A percentile compares a stretch with the other conserved stretches of the same genome.
Conservation (phyloP, 768 basidiomycete species). For the Termitomyces sp. region DNA sequence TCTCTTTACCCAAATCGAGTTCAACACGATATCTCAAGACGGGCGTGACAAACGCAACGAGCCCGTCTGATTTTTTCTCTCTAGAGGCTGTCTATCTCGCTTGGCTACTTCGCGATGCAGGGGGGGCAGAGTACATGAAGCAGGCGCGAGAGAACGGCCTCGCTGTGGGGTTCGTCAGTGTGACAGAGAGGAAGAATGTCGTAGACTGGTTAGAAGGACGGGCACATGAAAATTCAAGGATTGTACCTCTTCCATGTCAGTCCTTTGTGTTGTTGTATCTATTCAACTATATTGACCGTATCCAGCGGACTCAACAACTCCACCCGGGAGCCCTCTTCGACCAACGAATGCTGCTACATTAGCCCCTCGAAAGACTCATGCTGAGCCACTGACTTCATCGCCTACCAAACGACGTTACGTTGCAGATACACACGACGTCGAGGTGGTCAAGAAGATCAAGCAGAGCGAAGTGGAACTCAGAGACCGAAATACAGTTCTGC, state of each 20-base stretch:
- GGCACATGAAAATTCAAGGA: slow-evolving; percentile 43
- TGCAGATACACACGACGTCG: slow-evolving; percentile 72
- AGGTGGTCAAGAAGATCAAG: slow-evolving; percentile 83
- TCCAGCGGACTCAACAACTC: slow-evolving; percentile 42
- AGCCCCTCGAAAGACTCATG: slow-evolving; percentile 25
- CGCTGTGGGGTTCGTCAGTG: slow-evolving; percentile 72
- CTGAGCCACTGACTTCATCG: slow-evolving; percentile 35
- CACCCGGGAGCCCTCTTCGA: slow-evolving; percentile 44
- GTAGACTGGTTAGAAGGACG: slow-evolving; percentile 82
- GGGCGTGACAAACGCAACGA: slow-evolving; percentile 37
- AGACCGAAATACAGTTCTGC: slow-evolving; percentile 79
- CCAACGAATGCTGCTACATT: slow-evolving; percentile 20
- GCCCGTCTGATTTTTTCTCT: slow-evolving; percentile 67
- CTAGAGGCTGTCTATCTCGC: slow-evolving; percentile 83
- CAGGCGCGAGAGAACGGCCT: slow-evolving; percentile 75
- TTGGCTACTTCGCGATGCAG: slow-evolving; percentile 71
- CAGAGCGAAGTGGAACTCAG: slow-evolving; percentile 74
- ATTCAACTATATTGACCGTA: neutral
- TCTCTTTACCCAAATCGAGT: slow-evolving; percentile 64
- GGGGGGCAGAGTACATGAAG: slow-evolving; percentile 86
- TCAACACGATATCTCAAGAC: slow-evolving; percentile 79
- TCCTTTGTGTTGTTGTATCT: slow-evolving; percentile 1
- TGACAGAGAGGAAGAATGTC: slow-evolving; percentile 83
- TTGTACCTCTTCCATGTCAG: slow-evolving; percentile 45
- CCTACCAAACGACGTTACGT: slow-evolving; percentile 76